These are phyloP conservation scores for Crithidia fasciculata DNA, from an alignment of 208 protist genomes.

Conservation along the genomic window DNA sequence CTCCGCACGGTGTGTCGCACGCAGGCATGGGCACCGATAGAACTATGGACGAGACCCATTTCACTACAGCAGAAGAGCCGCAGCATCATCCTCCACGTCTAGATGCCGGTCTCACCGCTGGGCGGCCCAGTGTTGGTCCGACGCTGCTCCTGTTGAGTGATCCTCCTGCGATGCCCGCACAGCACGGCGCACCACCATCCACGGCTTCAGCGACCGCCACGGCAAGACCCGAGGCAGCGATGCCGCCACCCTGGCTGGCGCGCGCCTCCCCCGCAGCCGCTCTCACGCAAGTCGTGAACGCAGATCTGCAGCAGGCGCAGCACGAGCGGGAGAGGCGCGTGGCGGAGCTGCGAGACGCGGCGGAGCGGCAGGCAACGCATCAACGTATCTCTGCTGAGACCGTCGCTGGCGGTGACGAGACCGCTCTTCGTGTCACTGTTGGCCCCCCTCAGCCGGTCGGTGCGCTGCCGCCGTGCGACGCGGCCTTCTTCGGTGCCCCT, in stretches of 20 bases:
- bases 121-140: conserved; percentile 11
- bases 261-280: not conserved
- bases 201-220: too few species aligned
- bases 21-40: too few species aligned
- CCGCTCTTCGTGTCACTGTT: not conserved
- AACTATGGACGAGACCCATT: too few species aligned
- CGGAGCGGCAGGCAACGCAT: not conserved
- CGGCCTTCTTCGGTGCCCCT: conserved; percentile 23
- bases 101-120: conserved; percentile 15
- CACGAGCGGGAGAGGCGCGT: conserved; percentile 7
- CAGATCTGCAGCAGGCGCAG: conserved; percentile 11
- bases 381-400: not conserved
- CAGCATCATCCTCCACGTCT: not conserved
- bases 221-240: too few species aligned
- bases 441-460: not conserved
- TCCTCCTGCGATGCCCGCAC: not conserved
- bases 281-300: conserved; percentile 7
- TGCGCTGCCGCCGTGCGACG: conserved; percentile 31
- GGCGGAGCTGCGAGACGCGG: conserved; percentile 11
- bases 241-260: too few species aligned
- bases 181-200: too few species aligned
- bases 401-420: not conserved
- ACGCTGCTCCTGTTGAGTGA: conserved; percentile 13
- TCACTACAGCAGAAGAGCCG: not conserved
- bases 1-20: too few species aligned